A percentile compares a stretch with the other conserved stretches of the same genome.
Evolutionary conservation across 2,329 filamentous ascomycete species (phyloP).

Genomic region (Talaromyces amestolkiae): DNA sequence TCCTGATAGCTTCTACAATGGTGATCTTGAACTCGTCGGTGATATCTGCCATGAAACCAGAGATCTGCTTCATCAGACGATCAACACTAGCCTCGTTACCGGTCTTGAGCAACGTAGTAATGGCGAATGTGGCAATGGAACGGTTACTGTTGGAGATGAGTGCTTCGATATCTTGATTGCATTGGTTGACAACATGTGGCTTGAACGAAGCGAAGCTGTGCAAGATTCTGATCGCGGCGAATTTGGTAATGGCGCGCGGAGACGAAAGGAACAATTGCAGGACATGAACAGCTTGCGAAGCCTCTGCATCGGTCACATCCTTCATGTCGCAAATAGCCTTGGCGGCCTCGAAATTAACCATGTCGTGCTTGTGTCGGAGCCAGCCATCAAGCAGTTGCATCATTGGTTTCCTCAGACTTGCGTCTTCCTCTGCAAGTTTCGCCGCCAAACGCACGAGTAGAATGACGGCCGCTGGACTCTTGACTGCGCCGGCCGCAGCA

Average conservation of each 20-base stretch:
- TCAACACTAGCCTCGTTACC: conserved; percentile 97
- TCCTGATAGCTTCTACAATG: conserved; percentile 97
- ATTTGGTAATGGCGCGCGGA: conserved; percentile 92
- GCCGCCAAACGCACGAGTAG: conserved; percentile 90
- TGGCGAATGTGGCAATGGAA: conserved; percentile 96
- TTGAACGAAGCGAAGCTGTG: conserved; percentile 97
- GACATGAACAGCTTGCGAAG: conserved; percentile 87
- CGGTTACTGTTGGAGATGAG: conserved; percentile 96
- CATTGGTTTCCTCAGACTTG: conserved; percentile 87
- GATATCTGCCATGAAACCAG: conserved; percentile 97
- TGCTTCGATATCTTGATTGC: conserved; percentile 95
- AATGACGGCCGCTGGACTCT: conserved; percentile 88
- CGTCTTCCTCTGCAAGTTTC: conserved; percentile 90
- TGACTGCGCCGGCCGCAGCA: conserved; percentile 82
- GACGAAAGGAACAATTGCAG: conserved; percentile 96
- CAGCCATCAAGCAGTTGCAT: conserved; percentile 94
- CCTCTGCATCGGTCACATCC: conserved; percentile 88
- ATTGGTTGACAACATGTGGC: conserved; percentile 83
- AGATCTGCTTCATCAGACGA: conserved; percentile 97
- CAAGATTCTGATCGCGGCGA: conserved; percentile 91
- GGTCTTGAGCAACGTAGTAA: conserved; percentile 96
- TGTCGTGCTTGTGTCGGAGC: conserved; percentile 97
- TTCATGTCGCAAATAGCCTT: conserved; percentile 96
- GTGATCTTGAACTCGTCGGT: conserved; percentile 99
- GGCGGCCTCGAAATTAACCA: conserved; percentile 98